A percentile compares a stretch with the other conserved stretches of the same genome.
Conservation (phyloP, 202 grass and related monocot genomes). For the Setaria italica region DNA sequence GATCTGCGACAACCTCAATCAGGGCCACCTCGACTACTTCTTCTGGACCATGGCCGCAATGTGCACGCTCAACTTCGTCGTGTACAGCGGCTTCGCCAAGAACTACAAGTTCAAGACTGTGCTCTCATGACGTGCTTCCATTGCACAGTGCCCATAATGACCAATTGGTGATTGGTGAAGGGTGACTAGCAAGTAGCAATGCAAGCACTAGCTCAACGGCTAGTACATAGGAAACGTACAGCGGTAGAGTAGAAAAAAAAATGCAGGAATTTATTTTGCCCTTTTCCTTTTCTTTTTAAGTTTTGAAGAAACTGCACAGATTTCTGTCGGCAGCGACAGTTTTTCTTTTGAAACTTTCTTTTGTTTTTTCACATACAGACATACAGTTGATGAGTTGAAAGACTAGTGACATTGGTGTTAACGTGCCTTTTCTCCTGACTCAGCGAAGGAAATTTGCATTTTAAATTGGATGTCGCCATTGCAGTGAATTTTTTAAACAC, state of each 20-base stretch:
- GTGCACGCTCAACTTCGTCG: constrained; percentile 65
- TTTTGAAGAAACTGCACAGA: no score
- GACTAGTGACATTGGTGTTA: not conserved
- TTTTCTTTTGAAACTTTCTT: not conserved
- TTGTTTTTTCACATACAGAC: not conserved
- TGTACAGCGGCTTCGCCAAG: constrained; percentile 61
- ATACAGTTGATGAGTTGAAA: not conserved
- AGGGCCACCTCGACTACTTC: constrained; percentile 85
- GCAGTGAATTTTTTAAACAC: no score
- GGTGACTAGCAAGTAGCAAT: no score
- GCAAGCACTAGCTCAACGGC: not conserved
- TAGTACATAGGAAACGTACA: not conserved
- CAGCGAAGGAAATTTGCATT: no score
- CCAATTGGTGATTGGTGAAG: not conserved
- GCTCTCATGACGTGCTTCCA: constrained; percentile 32
- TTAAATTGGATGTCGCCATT: no score
- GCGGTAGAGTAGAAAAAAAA: not conserved
- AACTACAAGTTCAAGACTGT: constrained; percentile 74
- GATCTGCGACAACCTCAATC: constrained; percentile 75
- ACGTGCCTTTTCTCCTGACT: not conserved
- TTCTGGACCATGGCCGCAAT: constrained; percentile 65
- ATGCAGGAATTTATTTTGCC: not conserved
- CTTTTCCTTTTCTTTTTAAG: not conserved
- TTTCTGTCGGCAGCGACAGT: no score
- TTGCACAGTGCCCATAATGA: no score